phyloP scores from a whole-genome alignment of 768 basidiomycete species.

The Lactarius akahatsu region DNA sequence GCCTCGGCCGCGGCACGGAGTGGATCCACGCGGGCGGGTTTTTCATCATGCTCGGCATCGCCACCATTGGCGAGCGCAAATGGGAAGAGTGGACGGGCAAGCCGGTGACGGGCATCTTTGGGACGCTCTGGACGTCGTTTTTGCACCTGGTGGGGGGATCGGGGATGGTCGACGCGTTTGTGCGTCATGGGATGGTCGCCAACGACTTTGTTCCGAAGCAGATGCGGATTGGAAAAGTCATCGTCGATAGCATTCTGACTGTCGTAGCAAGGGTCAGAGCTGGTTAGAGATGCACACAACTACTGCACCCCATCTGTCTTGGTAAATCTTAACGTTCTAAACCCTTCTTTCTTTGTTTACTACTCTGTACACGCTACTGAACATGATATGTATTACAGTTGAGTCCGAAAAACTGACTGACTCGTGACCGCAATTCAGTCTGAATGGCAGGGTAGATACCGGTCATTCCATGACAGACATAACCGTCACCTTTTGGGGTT shows the following conservation, averaged over 20 bases:
- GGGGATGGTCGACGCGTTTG: constrained; percentile 27
- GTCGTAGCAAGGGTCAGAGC: constrained; percentile 6
- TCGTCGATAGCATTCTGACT: constrained; percentile 10
- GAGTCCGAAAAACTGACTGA: neutral
- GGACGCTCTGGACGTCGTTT: constrained; percentile 51
- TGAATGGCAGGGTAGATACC: too few relatives aligned
- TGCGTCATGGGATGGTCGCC: constrained; percentile 22
- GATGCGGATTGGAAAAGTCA: constrained; percentile 20
- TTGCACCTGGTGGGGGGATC: constrained; percentile 50
- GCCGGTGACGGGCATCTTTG: constrained; percentile 48
- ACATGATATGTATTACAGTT: constrained; percentile 33
- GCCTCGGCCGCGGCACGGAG: constrained; percentile 58
- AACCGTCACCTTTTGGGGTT: too few relatives aligned
- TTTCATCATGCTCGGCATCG: constrained; percentile 60
- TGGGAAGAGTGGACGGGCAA: constrained; percentile 48
- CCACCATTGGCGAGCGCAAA: constrained; percentile 48
- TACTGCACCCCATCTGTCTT: neutral
- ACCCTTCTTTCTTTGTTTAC: neutral
- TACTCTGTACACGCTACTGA: neutral
- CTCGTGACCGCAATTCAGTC: neutral
- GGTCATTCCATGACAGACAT: neutral
- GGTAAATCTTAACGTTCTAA: neutral
- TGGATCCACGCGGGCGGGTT: constrained; percentile 46
- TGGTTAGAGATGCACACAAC: neutral
- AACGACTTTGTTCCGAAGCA: constrained; percentile 18